Conservation (phyloP, 169 alveolate genomes). For the Cryptosporidium muris region DNA sequence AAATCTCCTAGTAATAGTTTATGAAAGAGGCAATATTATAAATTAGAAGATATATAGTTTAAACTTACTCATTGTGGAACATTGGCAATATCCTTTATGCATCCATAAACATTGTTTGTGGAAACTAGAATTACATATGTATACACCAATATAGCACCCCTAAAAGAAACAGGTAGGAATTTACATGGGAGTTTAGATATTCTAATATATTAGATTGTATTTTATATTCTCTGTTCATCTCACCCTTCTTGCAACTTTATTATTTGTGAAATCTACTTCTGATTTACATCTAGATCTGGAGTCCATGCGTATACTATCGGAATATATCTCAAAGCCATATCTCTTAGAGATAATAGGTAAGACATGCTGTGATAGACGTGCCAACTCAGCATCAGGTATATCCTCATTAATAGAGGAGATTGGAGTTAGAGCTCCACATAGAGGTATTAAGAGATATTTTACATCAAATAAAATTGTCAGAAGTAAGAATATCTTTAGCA, state of each 20-base stretch:
- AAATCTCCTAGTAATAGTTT: constrained; percentile 11
- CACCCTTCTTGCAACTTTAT: constrained; percentile 12
- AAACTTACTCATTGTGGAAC: constrained; percentile 59
- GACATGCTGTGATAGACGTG: constrained; percentile 40
- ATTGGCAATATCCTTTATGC: constrained; percentile 61
- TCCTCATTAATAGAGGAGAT: constrained; percentile 43
- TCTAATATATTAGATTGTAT: too few species aligned
- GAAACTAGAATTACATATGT: constrained; percentile 42
- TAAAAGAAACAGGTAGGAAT: neutral
- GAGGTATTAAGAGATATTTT: neutral
- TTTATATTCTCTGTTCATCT: neutral
- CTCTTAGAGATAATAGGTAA: constrained; percentile 47
- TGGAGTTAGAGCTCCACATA: constrained; percentile 37
- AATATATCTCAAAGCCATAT: constrained; percentile 36
- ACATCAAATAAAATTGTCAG: neutral
- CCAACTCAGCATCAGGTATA: constrained; percentile 35
- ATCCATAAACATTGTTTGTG: constrained; percentile 69
- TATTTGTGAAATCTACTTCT: constrained; percentile 16
- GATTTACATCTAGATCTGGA: constrained; percentile 61
- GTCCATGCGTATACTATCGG: constrained; percentile 65
- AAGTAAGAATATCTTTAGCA: constrained; percentile 2
- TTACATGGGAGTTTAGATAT: too few species aligned
- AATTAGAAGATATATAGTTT: neutral
- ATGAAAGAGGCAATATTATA: neutral
- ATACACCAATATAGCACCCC: constrained; percentile 67